These are phyloP conservation scores for Tolypocladium nubicola DNA, from an alignment of 2,329 filamentous ascomycete genomes.

Conservation along the genomic window DNA sequence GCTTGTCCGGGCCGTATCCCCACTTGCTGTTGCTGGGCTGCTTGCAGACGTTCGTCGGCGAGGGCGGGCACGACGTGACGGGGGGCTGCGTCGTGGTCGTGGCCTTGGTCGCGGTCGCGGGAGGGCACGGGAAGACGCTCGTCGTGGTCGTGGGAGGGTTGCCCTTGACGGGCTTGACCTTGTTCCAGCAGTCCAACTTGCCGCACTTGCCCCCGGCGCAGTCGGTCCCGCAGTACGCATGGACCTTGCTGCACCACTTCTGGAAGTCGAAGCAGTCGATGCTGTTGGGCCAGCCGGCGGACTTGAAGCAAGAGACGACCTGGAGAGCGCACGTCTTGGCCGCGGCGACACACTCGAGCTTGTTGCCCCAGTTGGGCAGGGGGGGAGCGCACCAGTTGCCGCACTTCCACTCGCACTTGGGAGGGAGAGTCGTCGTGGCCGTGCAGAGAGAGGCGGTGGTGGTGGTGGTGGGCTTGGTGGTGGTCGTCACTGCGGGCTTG, in stretches of 20 bases:
- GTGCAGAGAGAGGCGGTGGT: slow-evolving; percentile 34
- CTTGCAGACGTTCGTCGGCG: slow-evolving; percentile 40
- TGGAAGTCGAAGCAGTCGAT: slow-evolving; percentile 40
- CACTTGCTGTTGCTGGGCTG: slow-evolving; percentile 45
- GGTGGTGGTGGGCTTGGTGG: background rate
- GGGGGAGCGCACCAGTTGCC: slow-evolving; percentile 43
- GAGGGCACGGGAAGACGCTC: slow-evolving; percentile 21
- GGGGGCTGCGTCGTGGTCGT: slow-evolving; percentile 19
- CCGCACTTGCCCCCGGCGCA: slow-evolving; percentile 23
- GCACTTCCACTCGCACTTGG: slow-evolving; percentile 42
- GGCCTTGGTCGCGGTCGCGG: slow-evolving; percentile 16
- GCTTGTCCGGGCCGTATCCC: slow-evolving; percentile 56
- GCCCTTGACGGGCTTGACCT: slow-evolving; percentile 27
- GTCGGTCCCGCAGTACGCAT: slow-evolving; percentile 29
- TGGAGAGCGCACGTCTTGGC: slow-evolving; percentile 35
- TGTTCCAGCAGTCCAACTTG: slow-evolving; percentile 32
- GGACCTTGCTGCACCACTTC: slow-evolving; percentile 36
- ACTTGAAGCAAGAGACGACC: slow-evolving; percentile 37
- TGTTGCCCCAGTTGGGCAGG: slow-evolving; percentile 36
- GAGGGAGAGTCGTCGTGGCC: slow-evolving; percentile 30
- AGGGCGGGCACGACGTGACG: slow-evolving; percentile 27
- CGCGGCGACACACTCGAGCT: slow-evolving; percentile 28
- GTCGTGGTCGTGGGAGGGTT: slow-evolving; percentile 22
- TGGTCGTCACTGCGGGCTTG: background rate
- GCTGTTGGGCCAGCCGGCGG: slow-evolving; percentile 37